A percentile compares a stretch with the other conserved stretches of the same genome.
Evolutionary conservation across 495 filamentous ascomycete genomes (phyloP).

Genomic region (Penicillium cataractarum): DNA sequence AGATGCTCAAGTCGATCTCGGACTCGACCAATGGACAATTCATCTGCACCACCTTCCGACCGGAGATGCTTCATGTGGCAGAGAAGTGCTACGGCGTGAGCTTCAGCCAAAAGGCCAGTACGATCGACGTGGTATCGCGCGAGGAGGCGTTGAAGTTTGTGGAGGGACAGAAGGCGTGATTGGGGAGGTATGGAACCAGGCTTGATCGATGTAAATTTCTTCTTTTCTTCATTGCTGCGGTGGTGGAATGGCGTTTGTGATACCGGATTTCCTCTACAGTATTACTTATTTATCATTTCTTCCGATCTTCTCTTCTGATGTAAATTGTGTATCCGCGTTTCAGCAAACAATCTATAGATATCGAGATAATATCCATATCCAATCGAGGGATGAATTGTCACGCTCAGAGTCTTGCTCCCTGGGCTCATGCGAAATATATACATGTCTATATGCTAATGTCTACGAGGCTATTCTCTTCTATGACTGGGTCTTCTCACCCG

Average conservation of each 20-base stretch:
- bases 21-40: slow-evolving; percentile 63
- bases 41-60: slow-evolving; percentile 95
- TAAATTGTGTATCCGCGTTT: background rate
- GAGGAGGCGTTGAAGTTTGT: slow-evolving; percentile 93
- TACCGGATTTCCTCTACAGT: slow-evolving; percentile 18
- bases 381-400: background rate
- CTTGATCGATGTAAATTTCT: slow-evolving; percentile 18
- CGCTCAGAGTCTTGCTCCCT: too few relatives aligned
- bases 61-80: slow-evolving; percentile 92
- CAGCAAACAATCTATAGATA: too few relatives aligned
- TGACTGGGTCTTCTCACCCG: slow-evolving; percentile 32
- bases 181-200: too few relatives aligned
- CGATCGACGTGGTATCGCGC: slow-evolving; percentile 82
- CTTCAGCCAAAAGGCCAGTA: slow-evolving; percentile 90
- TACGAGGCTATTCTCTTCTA: background rate
- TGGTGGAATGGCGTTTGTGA: slow-evolving; percentile 28
- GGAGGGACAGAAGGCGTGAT: slow-evolving; percentile 68
- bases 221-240: slow-evolving; percentile 7
- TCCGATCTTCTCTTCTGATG: background rate
- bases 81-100: slow-evolving; percentile 98
- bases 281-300: slow-evolving; percentile 1
- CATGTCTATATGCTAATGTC: background rate
- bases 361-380: too few relatives aligned
- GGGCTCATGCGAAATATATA: too few relatives aligned
- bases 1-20: slow-evolving; percentile 80